phyloP scores from a whole-genome alignment of 306 rosid species.

The Bauhinia variegata region DNA sequence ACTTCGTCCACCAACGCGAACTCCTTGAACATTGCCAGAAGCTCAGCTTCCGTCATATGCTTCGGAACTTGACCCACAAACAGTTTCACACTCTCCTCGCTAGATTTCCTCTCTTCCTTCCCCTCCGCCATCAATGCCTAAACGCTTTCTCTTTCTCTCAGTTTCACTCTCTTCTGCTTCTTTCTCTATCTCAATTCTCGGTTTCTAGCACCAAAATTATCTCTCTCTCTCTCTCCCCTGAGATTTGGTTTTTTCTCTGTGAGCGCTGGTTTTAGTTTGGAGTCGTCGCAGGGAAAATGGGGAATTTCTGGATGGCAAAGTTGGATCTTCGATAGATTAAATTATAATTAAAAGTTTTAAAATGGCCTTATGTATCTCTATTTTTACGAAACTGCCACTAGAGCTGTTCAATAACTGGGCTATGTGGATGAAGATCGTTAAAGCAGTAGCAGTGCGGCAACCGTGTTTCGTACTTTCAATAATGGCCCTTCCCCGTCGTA shows the following conservation, averaged over 20 bases:
- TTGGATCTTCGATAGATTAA: constrained; percentile 50
- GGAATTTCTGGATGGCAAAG: constrained; percentile 48
- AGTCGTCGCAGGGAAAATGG: constrained; percentile 52
- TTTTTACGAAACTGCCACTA: constrained; percentile 52
- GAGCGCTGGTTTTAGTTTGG: constrained; percentile 21
- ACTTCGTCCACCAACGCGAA: constrained; percentile 89
- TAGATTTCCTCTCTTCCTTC: constrained; percentile 72
- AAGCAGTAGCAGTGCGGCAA: neutral
- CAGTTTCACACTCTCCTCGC: constrained; percentile 93
- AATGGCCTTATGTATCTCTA: neutral
- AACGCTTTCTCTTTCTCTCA: constrained; percentile 20
- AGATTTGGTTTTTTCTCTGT: neutral
- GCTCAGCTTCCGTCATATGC: constrained; percentile 85
- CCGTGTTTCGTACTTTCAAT: neutral
- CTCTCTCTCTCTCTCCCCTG: constrained; percentile 17
- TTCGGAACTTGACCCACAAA: constrained; percentile 99
- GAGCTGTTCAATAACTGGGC: constrained; percentile 6
- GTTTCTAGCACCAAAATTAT: neutral
- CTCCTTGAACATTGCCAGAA: constrained; percentile 87
- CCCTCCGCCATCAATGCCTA: constrained; percentile 83
- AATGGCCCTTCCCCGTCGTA: neutral
- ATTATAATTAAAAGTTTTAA: neutral
- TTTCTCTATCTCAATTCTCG: constrained; percentile 35
- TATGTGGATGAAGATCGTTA: neutral
- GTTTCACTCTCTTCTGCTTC: neutral